Percentiles rank a stretch among this genome's conserved stretches.
These are phyloP conservation scores for Pseudocercospora macadamiae DNA, from an alignment of 2,329 filamentous ascomycete genomes.

Conservation along the genomic window DNA sequence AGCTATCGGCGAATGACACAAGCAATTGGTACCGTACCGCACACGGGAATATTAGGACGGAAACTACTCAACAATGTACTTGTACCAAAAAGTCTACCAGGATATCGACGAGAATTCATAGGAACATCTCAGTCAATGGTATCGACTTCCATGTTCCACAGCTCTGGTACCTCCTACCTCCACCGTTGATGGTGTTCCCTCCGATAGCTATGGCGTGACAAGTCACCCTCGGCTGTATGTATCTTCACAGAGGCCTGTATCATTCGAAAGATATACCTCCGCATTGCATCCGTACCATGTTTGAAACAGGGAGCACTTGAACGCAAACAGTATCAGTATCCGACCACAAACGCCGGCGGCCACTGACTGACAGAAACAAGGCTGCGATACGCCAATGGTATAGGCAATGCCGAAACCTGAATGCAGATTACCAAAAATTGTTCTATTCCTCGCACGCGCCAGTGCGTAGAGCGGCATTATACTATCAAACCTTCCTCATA, in stretches of 20 bases:
- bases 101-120: not conserved
- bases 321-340: too few relatives aligned
- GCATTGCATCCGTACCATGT: conserved; percentile 16
- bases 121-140: not conserved
- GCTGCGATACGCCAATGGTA: too few relatives aligned
- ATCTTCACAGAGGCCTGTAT: not conserved
- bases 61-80: not conserved
- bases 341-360: too few relatives aligned
- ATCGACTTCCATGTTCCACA: not conserved
- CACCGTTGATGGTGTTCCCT: not conserved
- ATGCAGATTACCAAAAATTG: too few relatives aligned
- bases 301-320: too few relatives aligned
- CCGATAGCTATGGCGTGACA: conserved; percentile 3
- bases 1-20: not conserved
- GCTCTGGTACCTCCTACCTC: too few relatives aligned
- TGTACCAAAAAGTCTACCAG: not conserved
- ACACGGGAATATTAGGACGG: not conserved
- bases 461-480: too few relatives aligned
- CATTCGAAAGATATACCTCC: conserved; percentile 9
- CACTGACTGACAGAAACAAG: too few relatives aligned
- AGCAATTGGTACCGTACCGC: not conserved
- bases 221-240: not conserved
- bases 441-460: too few relatives aligned
- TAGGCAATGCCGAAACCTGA: too few relatives aligned
- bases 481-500: too few relatives aligned